Conservation (phyloP, 2,329 filamentous ascomycete species). For the Chaetomiaceae sp. region DNA sequence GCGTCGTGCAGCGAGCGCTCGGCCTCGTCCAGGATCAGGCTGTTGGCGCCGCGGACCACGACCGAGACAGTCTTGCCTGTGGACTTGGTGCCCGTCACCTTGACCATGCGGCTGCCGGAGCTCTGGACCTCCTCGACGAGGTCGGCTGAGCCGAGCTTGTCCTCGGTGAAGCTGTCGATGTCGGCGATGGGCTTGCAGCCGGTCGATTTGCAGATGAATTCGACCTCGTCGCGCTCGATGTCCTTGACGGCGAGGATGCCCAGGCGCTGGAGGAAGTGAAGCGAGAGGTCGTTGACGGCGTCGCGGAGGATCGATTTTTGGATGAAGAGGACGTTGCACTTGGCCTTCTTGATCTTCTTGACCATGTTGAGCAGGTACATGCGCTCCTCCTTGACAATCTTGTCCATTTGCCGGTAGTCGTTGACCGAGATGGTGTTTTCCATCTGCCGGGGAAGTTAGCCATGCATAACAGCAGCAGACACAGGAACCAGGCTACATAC, state of each 20-base stretch:
- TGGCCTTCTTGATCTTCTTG: conserved; percentile 99
- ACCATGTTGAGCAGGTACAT: conserved; percentile 97
- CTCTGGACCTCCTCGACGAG: conserved; percentile 88
- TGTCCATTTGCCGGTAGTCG: conserved; percentile 99
- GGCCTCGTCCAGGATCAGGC: conserved; percentile 90
- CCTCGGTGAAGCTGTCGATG: conserved; percentile 96
- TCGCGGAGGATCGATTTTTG: conserved; percentile 98
- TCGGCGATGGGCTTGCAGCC: conserved; percentile 99
- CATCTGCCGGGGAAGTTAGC: conserved; percentile 58
- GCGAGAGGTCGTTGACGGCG: conserved; percentile 92
- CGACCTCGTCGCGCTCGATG: conserved; percentile 96
- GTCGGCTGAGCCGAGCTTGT: conserved; percentile 92
- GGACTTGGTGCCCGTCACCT: conserved; percentile 85
- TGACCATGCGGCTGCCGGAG: conserved; percentile 86
- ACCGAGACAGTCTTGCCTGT: conserved; percentile 88
- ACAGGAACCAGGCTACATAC: conserved; percentile 46
- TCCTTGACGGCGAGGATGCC: conserved; percentile 96
- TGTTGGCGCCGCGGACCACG: conserved; percentile 90
- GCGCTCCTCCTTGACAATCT: conserved; percentile 98
- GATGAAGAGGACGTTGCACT: conserved; percentile 97
- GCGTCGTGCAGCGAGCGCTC: conserved; percentile 96
- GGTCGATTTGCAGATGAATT: conserved; percentile 98
- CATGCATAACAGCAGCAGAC: neutral
- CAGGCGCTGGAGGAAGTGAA: conserved; percentile 96
- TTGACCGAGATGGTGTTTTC: conserved; percentile 99